These are phyloP conservation scores for Mucor saturninus DNA, from an alignment of 371 early-diverging fungal species.

Conservation along the genomic window DNA sequence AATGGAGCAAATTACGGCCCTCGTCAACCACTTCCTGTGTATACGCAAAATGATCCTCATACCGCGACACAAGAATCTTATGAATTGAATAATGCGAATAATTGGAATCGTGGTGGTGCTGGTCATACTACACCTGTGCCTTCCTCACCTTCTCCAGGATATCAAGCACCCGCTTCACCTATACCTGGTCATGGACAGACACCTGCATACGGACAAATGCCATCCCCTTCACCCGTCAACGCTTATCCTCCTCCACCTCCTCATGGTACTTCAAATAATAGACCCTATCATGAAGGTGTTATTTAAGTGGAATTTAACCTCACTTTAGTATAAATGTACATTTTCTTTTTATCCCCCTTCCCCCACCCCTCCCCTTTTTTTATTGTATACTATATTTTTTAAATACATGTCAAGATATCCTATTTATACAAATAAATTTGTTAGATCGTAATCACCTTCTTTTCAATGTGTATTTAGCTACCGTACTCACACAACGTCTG, in stretches of 20 bases:
- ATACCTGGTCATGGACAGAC: no score
- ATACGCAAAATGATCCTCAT: conserved; percentile 17
- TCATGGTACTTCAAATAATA: not conserved
- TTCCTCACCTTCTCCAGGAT: conserved; percentile 4
- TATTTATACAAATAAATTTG: no score
- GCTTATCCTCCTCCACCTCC: not conserved
- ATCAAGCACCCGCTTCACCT: conserved; percentile 5
- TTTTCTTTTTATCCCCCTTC: no score
- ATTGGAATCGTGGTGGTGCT: conserved; percentile 15
- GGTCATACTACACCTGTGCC: conserved; percentile 4
- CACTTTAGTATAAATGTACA: no score
- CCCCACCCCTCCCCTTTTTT: no score
- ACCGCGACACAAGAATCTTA: conserved; percentile 7
- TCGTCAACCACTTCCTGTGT: conserved; percentile 27
- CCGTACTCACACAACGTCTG: no score
- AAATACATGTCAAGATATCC: no score
- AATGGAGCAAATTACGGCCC: conserved; percentile 45
- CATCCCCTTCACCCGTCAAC: not conserved
- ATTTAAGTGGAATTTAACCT: conserved; percentile 1
- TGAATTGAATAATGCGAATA: conserved; percentile 24
- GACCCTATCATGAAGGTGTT: conserved; percentile 20
- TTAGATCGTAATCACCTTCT: no score
- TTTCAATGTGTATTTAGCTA: no score
- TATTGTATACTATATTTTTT: no score
- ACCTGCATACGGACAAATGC: not conserved